These are phyloP conservation scores for Aspergillus panamensis DNA, from an alignment of 495 filamentous ascomycete species.

Conservation along the genomic window DNA sequence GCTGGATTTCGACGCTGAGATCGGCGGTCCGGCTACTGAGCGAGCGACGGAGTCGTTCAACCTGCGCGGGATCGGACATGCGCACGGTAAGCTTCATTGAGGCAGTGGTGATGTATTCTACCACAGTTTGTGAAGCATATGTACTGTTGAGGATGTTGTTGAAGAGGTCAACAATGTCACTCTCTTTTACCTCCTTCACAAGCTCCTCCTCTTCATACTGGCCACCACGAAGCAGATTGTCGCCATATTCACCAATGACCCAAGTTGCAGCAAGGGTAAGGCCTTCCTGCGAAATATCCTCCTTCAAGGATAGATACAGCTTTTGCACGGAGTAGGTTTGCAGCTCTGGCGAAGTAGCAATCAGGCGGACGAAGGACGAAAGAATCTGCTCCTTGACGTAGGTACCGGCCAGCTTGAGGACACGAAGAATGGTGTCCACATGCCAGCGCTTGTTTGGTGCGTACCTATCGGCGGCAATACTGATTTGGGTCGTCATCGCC, in stretches of 20 bases:
- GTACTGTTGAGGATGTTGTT: slow-evolving; percentile 87
- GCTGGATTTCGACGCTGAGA: slow-evolving; percentile 91
- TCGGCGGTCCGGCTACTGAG: slow-evolving; percentile 72
- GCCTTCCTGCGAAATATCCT: slow-evolving; percentile 95
- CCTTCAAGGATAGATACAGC: slow-evolving; percentile 82
- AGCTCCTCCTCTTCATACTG: slow-evolving; percentile 95
- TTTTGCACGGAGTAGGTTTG: slow-evolving; percentile 97
- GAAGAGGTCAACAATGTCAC: slow-evolving; percentile 87
- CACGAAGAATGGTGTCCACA: slow-evolving; percentile 93
- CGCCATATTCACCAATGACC: slow-evolving; percentile 97
- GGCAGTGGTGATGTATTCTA: slow-evolving; percentile 93
- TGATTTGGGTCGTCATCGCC: slow-evolving; percentile 94
- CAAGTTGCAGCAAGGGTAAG: slow-evolving; percentile 91
- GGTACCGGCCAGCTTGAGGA: slow-evolving; percentile 89
- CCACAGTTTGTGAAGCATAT: slow-evolving; percentile 82
- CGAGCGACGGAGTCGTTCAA: slow-evolving; percentile 78
- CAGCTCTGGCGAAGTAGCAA: slow-evolving; percentile 89
- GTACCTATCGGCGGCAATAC: slow-evolving; percentile 92
- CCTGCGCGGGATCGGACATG: slow-evolving; percentile 73
- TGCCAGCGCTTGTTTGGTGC: slow-evolving; percentile 98
- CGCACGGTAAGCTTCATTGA: slow-evolving; percentile 94
- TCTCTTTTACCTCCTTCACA: slow-evolving; percentile 83
- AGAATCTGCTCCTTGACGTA: slow-evolving; percentile 98
- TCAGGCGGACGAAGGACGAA: slow-evolving; percentile 91
- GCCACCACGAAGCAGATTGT: slow-evolving; percentile 79